Base-by-base conservation (phyloP, 1,284 basidiomycete species). In the Meira nashicola region DNA sequence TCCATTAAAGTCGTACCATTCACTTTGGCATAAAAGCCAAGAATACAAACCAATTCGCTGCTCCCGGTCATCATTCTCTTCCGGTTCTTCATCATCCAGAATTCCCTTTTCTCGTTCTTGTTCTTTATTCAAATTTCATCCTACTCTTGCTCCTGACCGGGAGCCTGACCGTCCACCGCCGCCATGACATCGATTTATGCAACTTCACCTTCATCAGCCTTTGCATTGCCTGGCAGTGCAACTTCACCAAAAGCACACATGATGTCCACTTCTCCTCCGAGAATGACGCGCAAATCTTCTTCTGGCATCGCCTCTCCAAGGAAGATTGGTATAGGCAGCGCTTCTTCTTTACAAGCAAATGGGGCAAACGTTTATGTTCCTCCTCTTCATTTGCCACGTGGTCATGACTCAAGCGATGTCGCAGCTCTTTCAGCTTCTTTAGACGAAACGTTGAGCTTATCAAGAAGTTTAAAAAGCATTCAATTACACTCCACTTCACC, bases 101-200 rank as follows among this genome's bases (percentile, higher is more conserved):
- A 14, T 12, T 19, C 17, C 39, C 5, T 33, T 44, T 25, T 33
- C 25, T 17, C 17, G 17, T 38, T 33, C 17, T n/a, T 19, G 5
- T 19, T 40, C 51, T 53, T 5, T n/a, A 53, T 23, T 46, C 19
- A 19, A 46, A 46, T 23, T 46, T 28, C 39, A 21, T 23, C 41
- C 19, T 38, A 21, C 46, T 12, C n/a, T 48, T 9, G 17, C 17
- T 48, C 46, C 12, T 14, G n/a, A 48, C 21, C 46, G 46, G 12
- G 23, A 19, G 25, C 46, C 46, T 21, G 46, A 48, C 25, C n/a
- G 46, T 14, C 46, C 46, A 21, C 46, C 46, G 17, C 46, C 46
- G 21, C 46, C 46, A 53, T 53, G 51, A 44, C 51, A 38, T 39
- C 51, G 41, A 53, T 53, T 53, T 40, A 28, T 21, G n/a, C 38